These are phyloP conservation scores for Sabuloglossum arenarium DNA, from an alignment of 495 filamentous ascomycete species.

Conservation along the genomic window DNA sequence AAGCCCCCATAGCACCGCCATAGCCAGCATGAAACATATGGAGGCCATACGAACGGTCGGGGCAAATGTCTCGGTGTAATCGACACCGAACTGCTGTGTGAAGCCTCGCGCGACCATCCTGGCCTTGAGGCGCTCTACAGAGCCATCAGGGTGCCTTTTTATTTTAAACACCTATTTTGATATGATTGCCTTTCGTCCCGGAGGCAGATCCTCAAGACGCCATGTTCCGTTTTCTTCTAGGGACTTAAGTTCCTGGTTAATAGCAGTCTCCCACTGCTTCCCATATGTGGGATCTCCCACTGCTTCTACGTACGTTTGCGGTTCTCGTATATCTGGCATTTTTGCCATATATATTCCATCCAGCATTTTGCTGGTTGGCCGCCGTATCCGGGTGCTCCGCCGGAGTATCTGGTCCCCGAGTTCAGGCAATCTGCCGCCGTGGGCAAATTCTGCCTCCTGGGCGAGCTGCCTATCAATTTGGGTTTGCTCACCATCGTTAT, in stretches of 20 bases:
- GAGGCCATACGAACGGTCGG: constrained; percentile 5
- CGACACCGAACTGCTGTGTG: constrained; percentile 10
- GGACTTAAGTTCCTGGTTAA: not conserved
- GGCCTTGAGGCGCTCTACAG: constrained; percentile 11
- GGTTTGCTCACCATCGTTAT: too few relatives aligned
- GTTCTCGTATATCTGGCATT: not conserved
- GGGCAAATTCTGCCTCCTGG: too few relatives aligned
- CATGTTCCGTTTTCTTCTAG: not conserved
- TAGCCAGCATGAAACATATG: constrained; percentile 5
- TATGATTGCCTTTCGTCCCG: not conserved
- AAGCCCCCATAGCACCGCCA: constrained; percentile 6
- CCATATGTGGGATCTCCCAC: not conserved
- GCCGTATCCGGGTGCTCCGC: not conserved
- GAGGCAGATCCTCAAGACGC: not conserved
- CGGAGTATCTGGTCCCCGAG: not conserved
- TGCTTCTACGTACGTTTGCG: not conserved
- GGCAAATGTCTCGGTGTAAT: constrained; percentile 13
- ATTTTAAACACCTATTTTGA: constrained; percentile 12
- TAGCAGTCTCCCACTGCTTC: not conserved
- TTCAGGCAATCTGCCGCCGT: not conserved
- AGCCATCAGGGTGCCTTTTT: constrained; percentile 6
- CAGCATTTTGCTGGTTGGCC: not conserved
- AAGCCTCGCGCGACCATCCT: constrained; percentile 11
- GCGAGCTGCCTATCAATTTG: too few relatives aligned
- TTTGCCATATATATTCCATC: not conserved